Conservation (phyloP, 306 rosid species). For the Rubus parviflorus region DNA sequence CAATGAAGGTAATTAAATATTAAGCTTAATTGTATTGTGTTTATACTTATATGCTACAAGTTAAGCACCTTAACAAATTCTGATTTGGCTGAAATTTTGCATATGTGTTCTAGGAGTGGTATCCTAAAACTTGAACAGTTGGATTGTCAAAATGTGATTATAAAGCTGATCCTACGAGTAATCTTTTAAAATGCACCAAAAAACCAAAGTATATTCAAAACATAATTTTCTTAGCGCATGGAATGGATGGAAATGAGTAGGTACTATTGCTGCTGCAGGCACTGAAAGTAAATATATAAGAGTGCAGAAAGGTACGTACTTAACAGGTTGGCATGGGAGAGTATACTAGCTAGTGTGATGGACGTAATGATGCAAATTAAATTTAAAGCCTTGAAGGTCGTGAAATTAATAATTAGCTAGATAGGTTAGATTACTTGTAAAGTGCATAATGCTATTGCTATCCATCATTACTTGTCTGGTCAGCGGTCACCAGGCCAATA, state of each 20-base stretch:
- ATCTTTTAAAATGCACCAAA: too few relatives aligned
- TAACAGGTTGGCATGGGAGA: neutral
- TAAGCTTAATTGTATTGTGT: too few relatives aligned
- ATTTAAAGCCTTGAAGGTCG: neutral
- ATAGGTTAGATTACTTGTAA: neutral
- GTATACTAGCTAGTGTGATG: neutral
- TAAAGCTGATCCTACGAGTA: too few relatives aligned
- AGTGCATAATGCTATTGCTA: slow-evolving; percentile 1
- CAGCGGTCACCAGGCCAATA: neutral
- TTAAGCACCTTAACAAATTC: too few relatives aligned
- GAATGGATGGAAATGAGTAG: neutral
- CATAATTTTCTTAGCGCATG: neutral
- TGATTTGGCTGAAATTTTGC: too few relatives aligned
- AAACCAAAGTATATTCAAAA: too few relatives aligned
- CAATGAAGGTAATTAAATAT: too few relatives aligned
- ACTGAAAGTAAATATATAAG: neutral
- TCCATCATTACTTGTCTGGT: slow-evolving; percentile 1
- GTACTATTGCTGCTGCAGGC: neutral
- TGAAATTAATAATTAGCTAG: neutral
- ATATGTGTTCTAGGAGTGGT: too few relatives aligned
- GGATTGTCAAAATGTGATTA: too few relatives aligned
- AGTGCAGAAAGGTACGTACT: neutral
- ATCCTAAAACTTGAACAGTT: too few relatives aligned
- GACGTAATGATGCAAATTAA: neutral
- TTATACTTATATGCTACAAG: too few relatives aligned